Percentiles rank a stretch among this genome's conserved stretches.
These are phyloP conservation scores for Letharia columbiana DNA, from an alignment of 495 filamentous ascomycete genomes.

Conservation along the genomic window DNA sequence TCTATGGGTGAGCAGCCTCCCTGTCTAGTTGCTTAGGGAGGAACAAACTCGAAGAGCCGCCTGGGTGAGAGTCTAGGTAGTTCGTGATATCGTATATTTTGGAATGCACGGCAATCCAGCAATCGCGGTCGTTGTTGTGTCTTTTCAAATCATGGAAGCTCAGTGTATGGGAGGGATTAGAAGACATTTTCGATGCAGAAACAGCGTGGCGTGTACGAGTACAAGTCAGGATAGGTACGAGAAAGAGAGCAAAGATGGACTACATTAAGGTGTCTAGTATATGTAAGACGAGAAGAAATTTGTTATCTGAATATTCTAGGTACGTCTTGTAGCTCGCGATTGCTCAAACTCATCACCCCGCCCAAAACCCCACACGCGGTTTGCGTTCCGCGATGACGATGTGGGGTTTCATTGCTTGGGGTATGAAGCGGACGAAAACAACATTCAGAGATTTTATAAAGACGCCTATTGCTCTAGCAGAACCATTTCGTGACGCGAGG, in stretches of 20 bases:
- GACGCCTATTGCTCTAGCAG: not conserved
- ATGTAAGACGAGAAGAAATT: not conserved
- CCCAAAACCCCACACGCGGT: slow-evolving; percentile 7
- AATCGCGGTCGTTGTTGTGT: slow-evolving; percentile 73
- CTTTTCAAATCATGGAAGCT: slow-evolving; percentile 66
- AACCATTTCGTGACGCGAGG: not conserved
- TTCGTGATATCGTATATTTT: slow-evolving; percentile 87
- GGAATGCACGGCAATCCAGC: slow-evolving; percentile 78
- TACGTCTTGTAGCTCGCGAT: not conserved
- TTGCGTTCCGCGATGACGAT: slow-evolving; percentile 16
- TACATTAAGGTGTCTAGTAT: not conserved
- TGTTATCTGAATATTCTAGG: not conserved
- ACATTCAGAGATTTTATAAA: not conserved
- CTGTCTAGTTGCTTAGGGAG: not conserved
- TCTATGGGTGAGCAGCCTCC: slow-evolving; percentile 7
- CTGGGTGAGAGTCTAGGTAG: slow-evolving; percentile 71
- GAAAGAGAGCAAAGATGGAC: not conserved
- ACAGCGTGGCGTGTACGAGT: not conserved
- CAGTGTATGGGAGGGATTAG: slow-evolving; percentile 27
- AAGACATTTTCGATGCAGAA: not conserved
- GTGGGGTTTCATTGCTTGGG: not conserved
- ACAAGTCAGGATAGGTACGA: not conserved
- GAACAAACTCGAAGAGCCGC: slow-evolving; percentile 39
- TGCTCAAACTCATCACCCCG: not conserved
- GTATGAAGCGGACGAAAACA: not conserved